Percentiles rank a stretch among this genome's conserved stretches.
Evolutionary conservation across 306 rosid species (phyloP).

Genomic region (Delonix regia): DNA sequence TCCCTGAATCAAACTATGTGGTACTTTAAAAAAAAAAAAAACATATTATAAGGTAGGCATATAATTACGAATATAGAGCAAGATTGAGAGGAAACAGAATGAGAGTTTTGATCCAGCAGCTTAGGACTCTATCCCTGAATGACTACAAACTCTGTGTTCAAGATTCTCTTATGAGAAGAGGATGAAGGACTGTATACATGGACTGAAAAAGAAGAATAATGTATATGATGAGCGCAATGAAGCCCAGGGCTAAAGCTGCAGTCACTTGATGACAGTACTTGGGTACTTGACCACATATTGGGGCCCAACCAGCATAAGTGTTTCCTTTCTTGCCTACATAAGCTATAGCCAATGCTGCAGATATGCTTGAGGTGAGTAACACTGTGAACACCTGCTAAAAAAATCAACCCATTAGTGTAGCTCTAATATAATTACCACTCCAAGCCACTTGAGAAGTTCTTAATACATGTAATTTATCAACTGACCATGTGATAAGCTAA

Average conservation of each 20-base stretch:
- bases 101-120: conserved; percentile 15
- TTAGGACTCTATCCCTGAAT: not conserved
- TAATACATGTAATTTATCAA: not conserved
- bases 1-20: not conserved
- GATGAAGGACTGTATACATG: conserved; percentile 57
- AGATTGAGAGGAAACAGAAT: not conserved
- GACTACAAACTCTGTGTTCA: conserved; percentile 8
- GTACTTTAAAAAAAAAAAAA: not conserved
- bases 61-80: not conserved
- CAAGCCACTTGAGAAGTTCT: not conserved
- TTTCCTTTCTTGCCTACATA: conserved; percentile 76
- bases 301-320: conserved; percentile 75
- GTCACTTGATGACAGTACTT: conserved; percentile 61
- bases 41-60: not conserved
- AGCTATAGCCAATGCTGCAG: conserved; percentile 77
- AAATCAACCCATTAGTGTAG: conserved; percentile 25
- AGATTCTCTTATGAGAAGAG: conserved; percentile 54
- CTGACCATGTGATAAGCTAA: not conserved
- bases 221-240: conserved; percentile 48
- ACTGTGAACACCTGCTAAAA: conserved; percentile 55
- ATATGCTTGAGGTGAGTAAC: conserved; percentile 64
- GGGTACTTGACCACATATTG: conserved; percentile 68
- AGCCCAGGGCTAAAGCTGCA: conserved; percentile 61
- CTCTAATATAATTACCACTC: not conserved
- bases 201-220: conserved; percentile 58